Evolutionary conservation across 2,329 filamentous ascomycete genomes (phyloP), one percentile per base, ranked within the genome.

Genomic region (Keithomyces neogunnii): DNA sequence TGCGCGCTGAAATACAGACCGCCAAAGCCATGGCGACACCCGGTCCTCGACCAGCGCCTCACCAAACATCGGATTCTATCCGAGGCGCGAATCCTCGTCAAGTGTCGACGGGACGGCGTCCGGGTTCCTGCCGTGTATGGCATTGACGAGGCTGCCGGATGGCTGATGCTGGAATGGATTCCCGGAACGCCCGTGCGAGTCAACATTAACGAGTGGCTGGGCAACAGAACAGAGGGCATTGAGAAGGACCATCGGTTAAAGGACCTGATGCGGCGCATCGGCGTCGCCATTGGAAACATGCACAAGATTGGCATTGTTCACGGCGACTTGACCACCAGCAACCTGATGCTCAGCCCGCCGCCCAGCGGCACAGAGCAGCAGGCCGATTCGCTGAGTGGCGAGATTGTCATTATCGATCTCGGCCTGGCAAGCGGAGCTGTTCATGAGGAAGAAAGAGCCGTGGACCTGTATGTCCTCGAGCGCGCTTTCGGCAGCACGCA

Each of bases 291-390:
- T 13, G 90, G 87, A 6, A 77, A 68, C 50, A 73, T 99, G 74
- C 93, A 99, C 73, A 79, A 77, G 50, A 77, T 83, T n/a, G 92
- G 92, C 13, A 81, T 97, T 51, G 84, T 96, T 53, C 93, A 99
- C 72, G 93, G 93, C 40, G 93, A 99, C 72, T 70, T 99, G 71
- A 99, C 93, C 54, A 99, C 91, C 56, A 96, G 91, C 71, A 99
- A 99, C 70, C 78, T 99, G 72, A 96, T 99, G 85, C 66, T 97
- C 58, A 74, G 75, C 11, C 63, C 62, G 54, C 50, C 60, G 50
- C 30, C 56, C 40, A 56, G 59, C n/a, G 43, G 53, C 43, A 53
- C 51, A 13, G 55, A 47, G n/a, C 58, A 47, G n/a, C 58, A 56
- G 9, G 59, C 55, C 26, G 49, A 54, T 28, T 53, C 60, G 2